Percentiles rank a stretch among this genome's conserved stretches.
phyloP scores from a whole-genome alignment of 805 yeast species.

The Monosporozyma solicola region DNA sequence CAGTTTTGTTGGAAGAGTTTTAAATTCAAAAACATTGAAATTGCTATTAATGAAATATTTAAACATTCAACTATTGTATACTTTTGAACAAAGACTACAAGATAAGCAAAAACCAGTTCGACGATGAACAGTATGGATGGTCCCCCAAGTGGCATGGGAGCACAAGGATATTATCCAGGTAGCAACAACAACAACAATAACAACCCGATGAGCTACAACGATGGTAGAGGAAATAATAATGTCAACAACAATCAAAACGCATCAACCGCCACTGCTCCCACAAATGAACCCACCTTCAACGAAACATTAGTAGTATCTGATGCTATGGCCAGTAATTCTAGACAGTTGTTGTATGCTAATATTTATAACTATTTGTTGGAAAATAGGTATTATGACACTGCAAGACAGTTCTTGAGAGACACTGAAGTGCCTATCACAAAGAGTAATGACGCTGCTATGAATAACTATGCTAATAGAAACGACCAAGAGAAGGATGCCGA shows the following conservation, averaged over 20 bases:
- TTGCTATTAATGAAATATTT: background rate
- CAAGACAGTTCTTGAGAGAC: conserved; percentile 38
- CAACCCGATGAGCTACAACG: background rate
- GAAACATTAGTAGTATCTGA: conserved; percentile 30
- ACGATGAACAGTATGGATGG: background rate
- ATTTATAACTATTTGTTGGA: conserved; percentile 41
- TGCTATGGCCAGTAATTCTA: conserved; percentile 39
- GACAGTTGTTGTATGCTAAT: conserved; percentile 44
- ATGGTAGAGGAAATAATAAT: background rate
- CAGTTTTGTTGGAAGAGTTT: background rate
- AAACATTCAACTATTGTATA: background rate
- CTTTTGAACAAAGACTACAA: background rate
- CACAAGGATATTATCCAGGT: background rate
- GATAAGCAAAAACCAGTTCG: background rate
- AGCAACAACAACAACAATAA: background rate
- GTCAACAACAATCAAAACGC: background rate
- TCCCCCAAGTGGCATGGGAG: background rate
- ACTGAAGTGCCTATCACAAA: conserved; percentile 35
- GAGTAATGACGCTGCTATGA: background rate
- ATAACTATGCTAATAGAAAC: background rate
- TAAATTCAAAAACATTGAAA: background rate
- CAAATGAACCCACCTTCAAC: conserved; percentile 8
- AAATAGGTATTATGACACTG: conserved; percentile 42
- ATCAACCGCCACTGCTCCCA: background rate
- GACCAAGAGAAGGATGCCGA: background rate